These are phyloP conservation scores for Phaeosphaeria sp. DNA, from an alignment of 2,329 filamentous ascomycete genomes.

Conservation along the genomic window DNA sequence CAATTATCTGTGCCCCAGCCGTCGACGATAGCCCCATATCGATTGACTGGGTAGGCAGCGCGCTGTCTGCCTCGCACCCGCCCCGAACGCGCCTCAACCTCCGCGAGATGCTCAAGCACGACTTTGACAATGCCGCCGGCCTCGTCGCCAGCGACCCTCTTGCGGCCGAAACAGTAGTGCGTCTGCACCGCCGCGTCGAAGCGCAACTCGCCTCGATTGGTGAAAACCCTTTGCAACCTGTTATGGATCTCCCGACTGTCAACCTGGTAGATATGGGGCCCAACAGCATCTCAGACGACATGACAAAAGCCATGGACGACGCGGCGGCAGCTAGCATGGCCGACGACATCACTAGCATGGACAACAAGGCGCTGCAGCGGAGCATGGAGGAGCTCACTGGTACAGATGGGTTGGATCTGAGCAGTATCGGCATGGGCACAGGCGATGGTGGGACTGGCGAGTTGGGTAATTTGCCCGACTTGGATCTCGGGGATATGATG, in stretches of 20 bases:
- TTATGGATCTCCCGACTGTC: conserved; percentile 37
- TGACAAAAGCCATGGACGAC: conserved; percentile 47
- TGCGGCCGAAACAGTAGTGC: conserved; percentile 67
- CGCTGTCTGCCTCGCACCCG: conserved; percentile 30
- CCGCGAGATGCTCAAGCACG: conserved; percentile 65
- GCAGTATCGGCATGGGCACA: conserved; percentile 37
- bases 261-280: conserved; percentile 35
- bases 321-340: conserved; percentile 41
- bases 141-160: conserved; percentile 64
- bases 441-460: conserved; percentile 25
- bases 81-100: conserved; percentile 59
- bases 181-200: conserved; percentile 70
- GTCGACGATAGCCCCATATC: conserved; percentile 47
- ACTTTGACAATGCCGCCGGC: conserved; percentile 65
- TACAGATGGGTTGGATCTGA: conserved; percentile 37
- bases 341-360: conserved; percentile 36
- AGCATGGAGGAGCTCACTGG: conserved; percentile 40
- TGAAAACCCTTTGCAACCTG: conserved; percentile 30
- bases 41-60: conserved; percentile 42
- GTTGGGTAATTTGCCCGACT: conserved; percentile 32
- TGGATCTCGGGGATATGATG: conserved; percentile 41
- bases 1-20: conserved; percentile 71
- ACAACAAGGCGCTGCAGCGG: conserved; percentile 42
- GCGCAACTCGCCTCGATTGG: conserved; percentile 59
- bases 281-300: conserved; percentile 35